Percentiles rank a stretch among this genome's conserved stretches.
phyloP scores from a whole-genome alignment of 2,329 filamentous ascomycete species.

The Ophiosphaerella narmari region DNA sequence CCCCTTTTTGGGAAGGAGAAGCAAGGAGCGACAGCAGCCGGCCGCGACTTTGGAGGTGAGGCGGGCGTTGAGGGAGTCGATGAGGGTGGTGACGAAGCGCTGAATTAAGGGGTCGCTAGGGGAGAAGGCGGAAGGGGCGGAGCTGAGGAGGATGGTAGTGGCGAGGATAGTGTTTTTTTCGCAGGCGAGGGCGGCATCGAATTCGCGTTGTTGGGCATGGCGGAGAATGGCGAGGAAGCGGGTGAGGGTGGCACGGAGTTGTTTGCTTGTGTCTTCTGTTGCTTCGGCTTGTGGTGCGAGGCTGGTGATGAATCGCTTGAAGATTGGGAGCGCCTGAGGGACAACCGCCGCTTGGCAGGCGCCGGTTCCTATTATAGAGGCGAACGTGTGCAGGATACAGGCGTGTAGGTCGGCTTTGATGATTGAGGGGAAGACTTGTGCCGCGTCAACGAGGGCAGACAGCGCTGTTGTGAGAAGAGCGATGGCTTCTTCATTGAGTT shows the following conservation, averaged over 20 bases:
- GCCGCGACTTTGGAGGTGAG: conserved; percentile 89
- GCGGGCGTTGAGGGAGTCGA: conserved; percentile 80
- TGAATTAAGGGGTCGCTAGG: conserved; percentile 75
- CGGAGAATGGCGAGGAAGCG: conserved; percentile 82
- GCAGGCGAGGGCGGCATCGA: conserved; percentile 77
- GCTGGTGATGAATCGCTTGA: conserved; percentile 85
- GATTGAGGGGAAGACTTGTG: conserved; percentile 92
- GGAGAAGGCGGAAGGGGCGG: conserved; percentile 73
- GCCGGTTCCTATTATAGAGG: conserved; percentile 85
- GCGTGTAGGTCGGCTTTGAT: conserved; percentile 96
- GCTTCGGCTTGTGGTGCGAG: conserved; percentile 58
- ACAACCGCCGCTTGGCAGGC: conserved; percentile 87
- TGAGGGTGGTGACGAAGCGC: conserved; percentile 76
- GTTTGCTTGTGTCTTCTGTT: conserved; percentile 62
- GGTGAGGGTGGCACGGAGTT: conserved; percentile 80
- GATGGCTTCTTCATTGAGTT: conserved; percentile 85
- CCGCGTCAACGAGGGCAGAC: conserved; percentile 88
- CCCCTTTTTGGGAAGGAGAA: conserved; percentile 64
- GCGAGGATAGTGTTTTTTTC: conserved; percentile 93
- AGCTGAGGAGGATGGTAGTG: conserved; percentile 85
- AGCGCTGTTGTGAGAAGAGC: conserved; percentile 78
- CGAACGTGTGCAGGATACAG: conserved; percentile 95
- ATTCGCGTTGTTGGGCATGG: conserved; percentile 75
- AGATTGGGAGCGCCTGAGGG: conserved; percentile 84
- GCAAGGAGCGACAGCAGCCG: conserved; percentile 83